phyloP scores from a whole-genome alignment of 192 early-diverging fungal species.

The Irineochytrium annulatum region DNA sequence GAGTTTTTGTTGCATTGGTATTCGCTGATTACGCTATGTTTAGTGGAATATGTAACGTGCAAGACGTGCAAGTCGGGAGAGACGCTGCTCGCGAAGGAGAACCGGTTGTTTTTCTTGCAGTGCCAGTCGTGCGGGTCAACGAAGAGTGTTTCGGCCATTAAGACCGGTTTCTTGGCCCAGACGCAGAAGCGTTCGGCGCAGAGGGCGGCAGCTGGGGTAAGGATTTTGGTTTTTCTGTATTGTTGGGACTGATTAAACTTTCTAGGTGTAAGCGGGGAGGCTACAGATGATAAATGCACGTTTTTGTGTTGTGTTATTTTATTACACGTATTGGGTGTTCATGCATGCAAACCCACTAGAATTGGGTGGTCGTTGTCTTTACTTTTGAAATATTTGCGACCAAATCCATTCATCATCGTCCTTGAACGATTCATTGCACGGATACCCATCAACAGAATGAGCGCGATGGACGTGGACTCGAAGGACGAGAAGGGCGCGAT shows the following conservation, averaged over 20 bases:
- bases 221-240: neutral
- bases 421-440: too few species aligned
- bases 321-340: too few species aligned
- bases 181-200: slow-evolving; percentile 30
- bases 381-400: too few species aligned
- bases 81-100: slow-evolving; percentile 92
- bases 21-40: slow-evolving; percentile 8
- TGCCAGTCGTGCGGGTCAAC: slow-evolving; percentile 96
- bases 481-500: slow-evolving; percentile 50
- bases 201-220: neutral
- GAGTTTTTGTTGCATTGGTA: slow-evolving; percentile 16
- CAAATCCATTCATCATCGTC: too few species aligned
- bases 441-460: neutral
- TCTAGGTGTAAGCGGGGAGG: too few species aligned
- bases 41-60: slow-evolving; percentile 96
- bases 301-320: too few species aligned
- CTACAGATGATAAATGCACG: too few species aligned
- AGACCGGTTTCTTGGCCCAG: slow-evolving; percentile 94
- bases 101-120: slow-evolving; percentile 92
- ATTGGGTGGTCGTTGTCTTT: too few species aligned
- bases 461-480: slow-evolving; percentile 3
- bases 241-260: too few species aligned
- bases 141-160: slow-evolving; percentile 92
- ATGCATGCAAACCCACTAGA: too few species aligned
- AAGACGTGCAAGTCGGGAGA: slow-evolving; percentile 98